Percentiles rank a stretch among this genome's conserved stretches.
phyloP scores from a whole-genome alignment of 208 protist species.

The Acanthamoeba castellanii region DNA sequence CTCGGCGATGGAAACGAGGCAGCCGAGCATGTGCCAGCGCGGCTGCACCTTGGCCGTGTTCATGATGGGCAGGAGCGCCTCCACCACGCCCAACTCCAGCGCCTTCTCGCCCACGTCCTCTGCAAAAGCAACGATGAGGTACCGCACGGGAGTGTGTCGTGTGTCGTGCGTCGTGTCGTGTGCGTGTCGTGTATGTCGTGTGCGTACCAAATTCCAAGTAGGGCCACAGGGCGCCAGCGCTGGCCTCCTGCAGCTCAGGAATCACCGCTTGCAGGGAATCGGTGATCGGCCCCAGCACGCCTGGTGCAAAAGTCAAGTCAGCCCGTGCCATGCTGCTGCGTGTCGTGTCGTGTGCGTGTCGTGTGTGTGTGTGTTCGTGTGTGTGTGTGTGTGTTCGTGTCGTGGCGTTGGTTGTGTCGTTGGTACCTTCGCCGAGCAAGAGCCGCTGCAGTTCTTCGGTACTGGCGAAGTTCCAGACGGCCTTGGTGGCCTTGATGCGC shows the following conservation, averaged over 20 bases:
- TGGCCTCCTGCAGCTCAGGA: conserved; percentile 55
- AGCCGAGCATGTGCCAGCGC: conserved; percentile 68
- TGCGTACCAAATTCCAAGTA: conserved; percentile 56
- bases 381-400: too few species aligned
- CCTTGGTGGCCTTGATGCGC: conserved; percentile 42
- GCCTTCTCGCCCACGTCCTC: conserved; percentile 75
- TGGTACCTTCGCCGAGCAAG: conserved; percentile 57
- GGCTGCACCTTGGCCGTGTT: conserved; percentile 12
- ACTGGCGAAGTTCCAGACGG: conserved; percentile 59
- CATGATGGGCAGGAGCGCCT: conserved; percentile 50
- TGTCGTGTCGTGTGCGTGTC: neutral
- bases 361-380: too few species aligned
- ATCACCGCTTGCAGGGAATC: conserved; percentile 61
- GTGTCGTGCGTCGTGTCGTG: neutral
- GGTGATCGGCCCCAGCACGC: conserved; percentile 64
- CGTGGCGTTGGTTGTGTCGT: neutral
- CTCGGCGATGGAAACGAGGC: conserved; percentile 67
- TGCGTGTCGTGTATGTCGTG: neutral
- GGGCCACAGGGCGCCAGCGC: conserved; percentile 55
- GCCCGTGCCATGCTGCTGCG: neutral
- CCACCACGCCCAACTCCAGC: conserved; percentile 69
- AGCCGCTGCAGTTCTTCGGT: conserved; percentile 50
- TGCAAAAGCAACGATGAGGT: neutral
- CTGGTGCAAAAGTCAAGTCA: neutral
- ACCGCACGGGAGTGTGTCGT: neutral